Base-by-base conservation (phyloP, 2,329 filamentous ascomycete species). In the Cladosporium sp. region DNA sequence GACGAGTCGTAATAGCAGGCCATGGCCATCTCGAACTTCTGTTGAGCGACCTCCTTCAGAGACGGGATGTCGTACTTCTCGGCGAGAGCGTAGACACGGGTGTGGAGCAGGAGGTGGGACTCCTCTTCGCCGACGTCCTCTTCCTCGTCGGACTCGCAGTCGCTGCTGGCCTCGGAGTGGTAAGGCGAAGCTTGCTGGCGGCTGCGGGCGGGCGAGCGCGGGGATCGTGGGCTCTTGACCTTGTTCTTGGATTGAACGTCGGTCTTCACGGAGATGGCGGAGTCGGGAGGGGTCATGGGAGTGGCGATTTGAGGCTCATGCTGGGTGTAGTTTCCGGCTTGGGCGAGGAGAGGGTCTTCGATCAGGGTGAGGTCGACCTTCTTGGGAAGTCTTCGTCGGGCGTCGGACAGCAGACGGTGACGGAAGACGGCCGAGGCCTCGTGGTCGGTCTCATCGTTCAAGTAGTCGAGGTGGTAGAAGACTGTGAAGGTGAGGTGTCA, bases 1-100 rank as follows among this genome's bases (percentile, higher is more conserved):
- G 69, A 62, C 51, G 70, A 72, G 52, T 68, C 65, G 59, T 72
- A 69, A 57, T 75, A 72, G 57, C 68, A 67, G 16, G 72, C 68
- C 49, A 75, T 63, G 43, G 74, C 70, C 53, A 70, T 65, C 38
- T 73, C 69, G 58, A 77, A 77, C 58, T 77, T 77, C 44, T 62
- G 66, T 52, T 66, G 67, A 35, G 75, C 70, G 28, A 77, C 66
- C 8, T 66, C 60, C 62, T 77, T 77, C 38, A 77, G 64, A 32
- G 72, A 70, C 22, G 69, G 63, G 46, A 77, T 74, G 56, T 73
- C 74, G 61, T 77, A 77, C 66, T 77, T 77, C 61, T 77, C 75
- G 9, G 73, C 75, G 19, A 77, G 68, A 33, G 74, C 73, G 59
- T 77, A 77, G 37, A 77, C 71, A 49, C 72, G 71, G 11, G 73